phyloP scores from a whole-genome alignment of 2,329 filamentous ascomycete genomes.

The Xylaria digitata region DNA sequence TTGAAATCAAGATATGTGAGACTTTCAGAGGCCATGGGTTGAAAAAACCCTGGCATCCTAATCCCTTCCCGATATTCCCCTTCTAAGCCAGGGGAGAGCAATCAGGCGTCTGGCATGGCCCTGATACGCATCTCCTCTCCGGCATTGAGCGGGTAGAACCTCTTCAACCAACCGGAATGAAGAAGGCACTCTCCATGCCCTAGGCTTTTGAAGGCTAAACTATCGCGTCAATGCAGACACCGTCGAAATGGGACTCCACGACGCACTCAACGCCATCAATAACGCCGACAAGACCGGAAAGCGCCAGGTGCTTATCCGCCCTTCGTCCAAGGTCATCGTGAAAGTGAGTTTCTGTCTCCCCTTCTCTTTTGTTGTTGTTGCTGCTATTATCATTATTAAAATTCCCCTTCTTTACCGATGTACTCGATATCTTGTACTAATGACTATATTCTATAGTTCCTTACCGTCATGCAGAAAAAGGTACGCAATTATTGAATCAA shows the following conservation, averaged over 20 bases:
- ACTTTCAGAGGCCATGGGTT: slow-evolving; percentile 48
- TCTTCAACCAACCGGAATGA: slow-evolving; percentile 57
- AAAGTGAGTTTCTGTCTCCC: slow-evolving; percentile 60
- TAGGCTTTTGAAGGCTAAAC: slow-evolving; percentile 72
- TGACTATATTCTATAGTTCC: slow-evolving; percentile 67
- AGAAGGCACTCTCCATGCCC: slow-evolving; percentile 78
- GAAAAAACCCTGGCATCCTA: slow-evolving; percentile 49
- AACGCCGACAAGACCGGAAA: slow-evolving; percentile 99
- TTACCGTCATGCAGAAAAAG: slow-evolving; percentile 99
- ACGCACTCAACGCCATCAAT: slow-evolving; percentile 99
- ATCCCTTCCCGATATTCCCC: slow-evolving; percentile 42
- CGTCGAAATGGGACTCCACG: slow-evolving; percentile 99
- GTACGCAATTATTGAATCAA: slow-evolving; percentile 72
- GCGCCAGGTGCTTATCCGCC: slow-evolving; percentile 98
- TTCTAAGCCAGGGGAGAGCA: slow-evolving; percentile 70
- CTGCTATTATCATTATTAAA: too few relatives aligned
- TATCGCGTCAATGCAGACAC: slow-evolving; percentile 65
- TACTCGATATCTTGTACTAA: not conserved
- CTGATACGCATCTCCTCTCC: slow-evolving; percentile 73
- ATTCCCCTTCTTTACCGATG: too few relatives aligned
- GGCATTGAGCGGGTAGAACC: slow-evolving; percentile 77
- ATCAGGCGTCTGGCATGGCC: slow-evolving; percentile 57
- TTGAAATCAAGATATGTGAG: slow-evolving; percentile 59
- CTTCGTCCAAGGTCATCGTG: slow-evolving; percentile 99
- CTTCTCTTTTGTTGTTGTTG: not conserved